phyloP scores from a whole-genome alignment of 2,329 filamentous ascomycete species.

The Diaporthe batatas region DNA sequence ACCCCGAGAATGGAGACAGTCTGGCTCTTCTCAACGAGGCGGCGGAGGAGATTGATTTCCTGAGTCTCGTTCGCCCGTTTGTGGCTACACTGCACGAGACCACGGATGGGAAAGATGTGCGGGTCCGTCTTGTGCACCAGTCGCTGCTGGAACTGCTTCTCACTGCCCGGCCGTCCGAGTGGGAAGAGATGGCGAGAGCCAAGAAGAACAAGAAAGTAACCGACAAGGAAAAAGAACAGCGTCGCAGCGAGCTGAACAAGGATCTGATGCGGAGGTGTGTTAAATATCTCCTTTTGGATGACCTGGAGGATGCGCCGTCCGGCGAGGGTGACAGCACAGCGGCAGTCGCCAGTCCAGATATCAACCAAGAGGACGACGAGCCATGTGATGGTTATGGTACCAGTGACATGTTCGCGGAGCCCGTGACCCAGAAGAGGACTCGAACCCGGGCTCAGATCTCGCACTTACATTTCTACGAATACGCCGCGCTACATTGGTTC shows the following conservation, averaged over 20 bases:
- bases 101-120: background rate
- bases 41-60: background rate
- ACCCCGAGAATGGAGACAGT: background rate
- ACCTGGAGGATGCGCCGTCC: background rate
- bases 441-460: constrained; percentile 17
- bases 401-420: constrained; percentile 1
- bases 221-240: background rate
- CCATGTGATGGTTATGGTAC: background rate
- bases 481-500: constrained; percentile 7
- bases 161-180: background rate
- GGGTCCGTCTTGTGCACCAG: constrained; percentile 13
- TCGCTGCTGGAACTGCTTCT: constrained; percentile 5
- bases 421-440: background rate
- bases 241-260: background rate
- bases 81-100: background rate
- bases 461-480: constrained; percentile 15
- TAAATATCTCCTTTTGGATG: background rate
- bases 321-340: background rate
- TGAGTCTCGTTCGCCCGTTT: constrained; percentile 5
- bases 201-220: background rate
- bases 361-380: background rate
- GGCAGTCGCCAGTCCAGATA: background rate
- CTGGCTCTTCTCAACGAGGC: background rate
- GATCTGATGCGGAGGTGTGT: background rate
- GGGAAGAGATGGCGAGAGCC: background rate